Base-by-base conservation (phyloP, 352 stramenopile genomes). In the Phytopythium montanum region DNA sequence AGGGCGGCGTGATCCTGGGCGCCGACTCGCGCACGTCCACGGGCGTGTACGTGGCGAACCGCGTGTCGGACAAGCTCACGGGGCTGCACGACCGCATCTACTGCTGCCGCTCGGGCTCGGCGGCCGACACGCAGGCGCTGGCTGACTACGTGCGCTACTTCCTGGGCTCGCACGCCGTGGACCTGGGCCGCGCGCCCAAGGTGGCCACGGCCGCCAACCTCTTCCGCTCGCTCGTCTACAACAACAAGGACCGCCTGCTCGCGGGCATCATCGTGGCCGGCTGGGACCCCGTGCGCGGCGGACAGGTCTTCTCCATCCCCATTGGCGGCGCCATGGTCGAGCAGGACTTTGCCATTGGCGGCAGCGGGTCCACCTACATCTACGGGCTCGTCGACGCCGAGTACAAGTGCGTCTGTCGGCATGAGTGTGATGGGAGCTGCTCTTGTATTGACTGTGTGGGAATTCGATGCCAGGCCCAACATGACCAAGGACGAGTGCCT, bases 131-230 rank as follows among this genome's bases (percentile, higher is more conserved):
- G 51, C 97, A 99, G 75, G 85, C 85, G 60, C 76, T 95, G 2
- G 76, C 76, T 3, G 85, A 95, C 66, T 93, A 93, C 60, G 85
- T 95, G 60, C 78, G 69, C 44, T 81, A 95, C 75, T 95, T 92
- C 23, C 49, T 95, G 49, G 68, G 72, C 45, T 91, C 83, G 31
- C 85, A 95, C 68, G 77, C 81, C 12, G 60, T 88, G 51, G 85
- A 94, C 51, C 52, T 98, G 13, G 97, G 97, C 8, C 81, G 92
- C 28, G 59, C 92, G 56, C 96, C 97, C 14, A 97, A 94, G 62
- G 97, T 99, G 38, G 97, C 98, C 72, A 98, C 96, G 25, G 97
- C 97, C n/a, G 95, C 97, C 23, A 98, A 98, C 73, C 75, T 99
- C 41, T 98, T 98, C 76, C 80, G 88, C 36, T 91, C 86, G 64